Evolutionary conservation across 1,284 basidiomycete species (phyloP), one percentile per base, ranked within the genome.

Genomic region (Ceratobasidium sp.): DNA sequence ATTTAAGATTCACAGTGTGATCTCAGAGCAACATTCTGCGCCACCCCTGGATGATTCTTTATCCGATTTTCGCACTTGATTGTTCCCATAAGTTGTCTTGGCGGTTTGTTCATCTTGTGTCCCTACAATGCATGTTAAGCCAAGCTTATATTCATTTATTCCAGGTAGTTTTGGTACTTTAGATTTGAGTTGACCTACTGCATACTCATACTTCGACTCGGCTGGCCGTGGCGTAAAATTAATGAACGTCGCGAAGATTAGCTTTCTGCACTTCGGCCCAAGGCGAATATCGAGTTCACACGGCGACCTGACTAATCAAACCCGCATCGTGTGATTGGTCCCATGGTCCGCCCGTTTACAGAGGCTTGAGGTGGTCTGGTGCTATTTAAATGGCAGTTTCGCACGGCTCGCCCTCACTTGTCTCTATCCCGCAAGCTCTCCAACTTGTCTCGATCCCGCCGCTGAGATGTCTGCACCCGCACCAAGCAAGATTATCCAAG

Each of bases 401-500:
- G 69, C 69, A 71, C 69, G 69, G 26, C 64, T 50, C 28, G 40
- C 10, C 33, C 33, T 28, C 52, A 61, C 54, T 71, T 48, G 44
- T 26, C 28, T 66, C 15, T 48, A 7, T 20, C 38, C 38, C n/a
- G 3, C 38, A 28, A 20, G 13, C 44, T 40, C 52, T 56, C 2
- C 15, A 17, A 15, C 5, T 5, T 42, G 9, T n/a, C 5, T 17
- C 42, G 17, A 62, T 38, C 5, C 33, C 57, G 17, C 17, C 17
- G 17, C 17, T 48, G 46, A 48, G 46, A 62, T 62, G 59, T 62
- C 59, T 28, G 59, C 59, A 9, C 59, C 59, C n/a, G 59, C 59
- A 20, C 50, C 77, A 12, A 80, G 80, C 54, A 80, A 80, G 66
- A 80, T 81, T 1, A 80, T 81, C 15, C 61, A 68, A 26, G 74